Evolutionary conservation across 495 filamentous ascomycete genomes (phyloP), one percentile per base, ranked within the genome.

Genomic region (Venustampulla echinocandica): DNA sequence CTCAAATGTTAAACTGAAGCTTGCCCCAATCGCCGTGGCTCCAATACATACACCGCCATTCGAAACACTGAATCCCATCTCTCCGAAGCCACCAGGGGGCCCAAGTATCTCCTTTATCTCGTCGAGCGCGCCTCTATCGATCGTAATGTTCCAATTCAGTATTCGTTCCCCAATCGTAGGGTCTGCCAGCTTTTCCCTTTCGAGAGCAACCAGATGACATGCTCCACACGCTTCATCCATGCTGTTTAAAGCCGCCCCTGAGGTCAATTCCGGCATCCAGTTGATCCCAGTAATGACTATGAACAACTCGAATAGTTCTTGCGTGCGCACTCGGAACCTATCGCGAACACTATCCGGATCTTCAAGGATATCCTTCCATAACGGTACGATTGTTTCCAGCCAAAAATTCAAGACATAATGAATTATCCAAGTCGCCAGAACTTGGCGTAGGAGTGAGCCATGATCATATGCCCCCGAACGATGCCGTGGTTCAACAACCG

Each of bases 71-170:
- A 54, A 54, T 27, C 52, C 52, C 23, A 54, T 33, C 36, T 54
- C 52, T 13, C 52, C 52, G 38, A 54, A 54, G 11, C 46, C 52
- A 2, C 52, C 52, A 14, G 46, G 46, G 1, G 52, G 52, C 3
- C 46, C 46, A 11, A 54, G 33, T 1, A 42, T 54, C 35, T 49
- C 46, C 37, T 34, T 54, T 41, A 54, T 49, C 46, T 54, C 52
- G 9, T 49, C 17, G 20, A 54, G 11, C 11, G 52, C 52, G 4
- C 22, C 20, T 9, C 35, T 17, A 24, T 46, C 42, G 11, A 54
- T 24, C 19, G 17, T 41, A 9, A 54, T 18, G 14, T 46, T 46
- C 52, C 52, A 54, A 18, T 39, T 27, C 14, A 54, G 23, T 4
- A 13, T 53, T n/a, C 50, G 15, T 18, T 34, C 21, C 2, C 45